These are phyloP conservation scores for Daldinia sp. DNA, from an alignment of 2,329 filamentous ascomycete species.

Conservation along the genomic window DNA sequence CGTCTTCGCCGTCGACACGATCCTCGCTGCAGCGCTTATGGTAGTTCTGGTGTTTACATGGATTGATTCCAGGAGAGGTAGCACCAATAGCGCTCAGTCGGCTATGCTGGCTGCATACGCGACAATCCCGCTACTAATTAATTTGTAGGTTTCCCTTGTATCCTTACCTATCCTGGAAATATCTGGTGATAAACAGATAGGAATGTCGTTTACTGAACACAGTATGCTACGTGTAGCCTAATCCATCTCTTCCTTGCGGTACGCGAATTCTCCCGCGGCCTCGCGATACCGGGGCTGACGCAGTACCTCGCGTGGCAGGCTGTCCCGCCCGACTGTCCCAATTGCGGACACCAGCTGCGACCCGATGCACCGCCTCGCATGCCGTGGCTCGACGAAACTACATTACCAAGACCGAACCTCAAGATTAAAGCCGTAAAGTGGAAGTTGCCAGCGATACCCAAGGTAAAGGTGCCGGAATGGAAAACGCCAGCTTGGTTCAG, in stretches of 20 bases:
- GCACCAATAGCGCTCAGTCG: constrained; percentile 47
- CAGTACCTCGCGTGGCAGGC: constrained; percentile 57
- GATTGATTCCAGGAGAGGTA: constrained; percentile 46
- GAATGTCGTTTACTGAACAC: background rate
- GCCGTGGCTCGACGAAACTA: constrained; percentile 43
- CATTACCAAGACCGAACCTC: constrained; percentile 30
- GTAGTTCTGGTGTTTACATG: constrained; percentile 58
- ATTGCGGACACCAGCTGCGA: constrained; percentile 56
- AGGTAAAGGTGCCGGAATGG: constrained; percentile 50
- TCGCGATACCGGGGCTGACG: constrained; percentile 55
- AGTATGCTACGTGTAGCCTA: constrained; percentile 45
- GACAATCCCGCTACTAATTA: constrained; percentile 57
- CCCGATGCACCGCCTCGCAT: constrained; percentile 46
- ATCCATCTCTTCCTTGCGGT: constrained; percentile 56
- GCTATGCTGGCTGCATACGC: constrained; percentile 59
- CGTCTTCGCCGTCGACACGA: constrained; percentile 55
- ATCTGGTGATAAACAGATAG: background rate
- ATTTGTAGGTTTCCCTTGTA: constrained; percentile 52
- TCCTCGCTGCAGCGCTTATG: constrained; percentile 55
- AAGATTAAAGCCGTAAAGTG: background rate
- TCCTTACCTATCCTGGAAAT: background rate
- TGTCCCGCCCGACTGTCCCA: constrained; percentile 56
- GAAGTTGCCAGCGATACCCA: background rate
- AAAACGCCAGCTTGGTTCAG: constrained; percentile 36
- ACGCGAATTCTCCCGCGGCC: constrained; percentile 56